Conservation (phyloP, 352 stramenopile genomes). For the Globisporangium nodosum region DNA sequence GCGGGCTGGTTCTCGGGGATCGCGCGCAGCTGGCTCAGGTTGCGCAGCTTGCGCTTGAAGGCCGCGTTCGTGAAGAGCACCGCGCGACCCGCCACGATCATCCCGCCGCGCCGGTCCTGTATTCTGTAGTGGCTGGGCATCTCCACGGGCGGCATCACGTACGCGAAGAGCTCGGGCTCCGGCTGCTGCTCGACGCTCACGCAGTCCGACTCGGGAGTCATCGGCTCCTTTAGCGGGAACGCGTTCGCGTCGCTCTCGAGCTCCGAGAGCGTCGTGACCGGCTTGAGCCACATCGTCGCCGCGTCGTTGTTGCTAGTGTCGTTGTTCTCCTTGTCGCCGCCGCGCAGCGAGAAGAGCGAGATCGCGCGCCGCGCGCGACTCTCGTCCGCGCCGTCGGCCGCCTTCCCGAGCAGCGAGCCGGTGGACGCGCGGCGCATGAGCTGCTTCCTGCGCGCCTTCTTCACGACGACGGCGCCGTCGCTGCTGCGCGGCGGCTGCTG, state of each 20-base stretch:
- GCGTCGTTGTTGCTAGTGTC: not conserved
- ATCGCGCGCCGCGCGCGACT: not conserved
- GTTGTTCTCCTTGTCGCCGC: not conserved
- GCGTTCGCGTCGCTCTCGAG: not conserved
- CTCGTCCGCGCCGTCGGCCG: not conserved
- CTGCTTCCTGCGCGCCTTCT: not conserved
- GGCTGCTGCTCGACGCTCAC: not conserved
- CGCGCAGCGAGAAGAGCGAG: conserved; percentile 2
- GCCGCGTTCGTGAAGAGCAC: conserved; percentile 54
- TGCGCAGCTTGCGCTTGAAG: conserved; percentile 50
- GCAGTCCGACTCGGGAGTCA: not conserved
- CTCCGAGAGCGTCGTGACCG: not conserved
- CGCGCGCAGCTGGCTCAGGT: conserved; percentile 26
- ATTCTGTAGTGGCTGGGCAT: conserved; percentile 45
- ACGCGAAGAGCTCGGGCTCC: conserved; percentile 4
- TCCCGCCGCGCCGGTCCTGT: conserved; percentile 44
- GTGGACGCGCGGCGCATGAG: conserved; percentile 5
- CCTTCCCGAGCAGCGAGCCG: conserved; percentile 1
- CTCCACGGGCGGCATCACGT: conserved; percentile 36
- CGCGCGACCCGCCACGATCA: conserved; percentile 35
- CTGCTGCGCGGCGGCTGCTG: not conserved
- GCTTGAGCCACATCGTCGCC: conserved; percentile 4
- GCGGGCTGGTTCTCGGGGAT: conserved; percentile 25
- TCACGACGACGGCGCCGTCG: not conserved
- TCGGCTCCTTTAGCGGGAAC: not conserved